Base-by-base conservation (phyloP, 176 grass and related monocot genomes). In the Phragmites australis region DNA sequence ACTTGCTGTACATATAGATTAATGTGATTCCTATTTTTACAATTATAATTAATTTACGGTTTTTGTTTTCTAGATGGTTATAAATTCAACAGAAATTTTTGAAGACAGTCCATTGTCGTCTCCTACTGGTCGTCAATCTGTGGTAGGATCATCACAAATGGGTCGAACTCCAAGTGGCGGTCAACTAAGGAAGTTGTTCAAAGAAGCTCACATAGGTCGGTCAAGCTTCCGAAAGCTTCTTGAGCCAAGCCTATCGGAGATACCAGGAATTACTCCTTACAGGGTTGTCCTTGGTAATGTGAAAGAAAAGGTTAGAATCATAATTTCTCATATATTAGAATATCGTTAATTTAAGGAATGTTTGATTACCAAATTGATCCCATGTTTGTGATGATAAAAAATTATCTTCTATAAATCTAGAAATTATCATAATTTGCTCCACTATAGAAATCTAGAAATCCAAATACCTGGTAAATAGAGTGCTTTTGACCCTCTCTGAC, bases 271-370 rank as follows among this genome's bases (percentile, higher is more conserved):
- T 50, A 91, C 92, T 70, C 95, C 95, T 29, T 97, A 97, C 50
- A 97, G 95, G 73, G 78, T 97, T 84, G 85, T 97, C 83, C 92
- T 97, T 68, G 92, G 95, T 74, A 67, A 92, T 83, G 73, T 97
- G 49, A 94, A 92, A 81, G 92, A 97, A 57, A 97, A 92, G 91
- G 94, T 97, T 65, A 42, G 74, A 62, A 72, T 57, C 29, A 30
- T 70, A 29, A 13, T 59, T 48, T 87, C 45, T 5, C 22, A 17
- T 74, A 44, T 63, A 64, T 69, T 64, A 54, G 52, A 48, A 55
- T 41, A 12, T 14, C 64, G 9, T 44, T 10, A 54, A 45, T 40
- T 10, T 9, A 56, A 65, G 49, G 17, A 68, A 59, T 57, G 1
- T 30, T 59, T 72, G 17, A 32, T 27, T 40, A 2, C 17, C 48